Percentiles rank a stretch among this genome's conserved stretches.
Conservation (phyloP, 768 basidiomycete species). For the Suillus variegatus region DNA sequence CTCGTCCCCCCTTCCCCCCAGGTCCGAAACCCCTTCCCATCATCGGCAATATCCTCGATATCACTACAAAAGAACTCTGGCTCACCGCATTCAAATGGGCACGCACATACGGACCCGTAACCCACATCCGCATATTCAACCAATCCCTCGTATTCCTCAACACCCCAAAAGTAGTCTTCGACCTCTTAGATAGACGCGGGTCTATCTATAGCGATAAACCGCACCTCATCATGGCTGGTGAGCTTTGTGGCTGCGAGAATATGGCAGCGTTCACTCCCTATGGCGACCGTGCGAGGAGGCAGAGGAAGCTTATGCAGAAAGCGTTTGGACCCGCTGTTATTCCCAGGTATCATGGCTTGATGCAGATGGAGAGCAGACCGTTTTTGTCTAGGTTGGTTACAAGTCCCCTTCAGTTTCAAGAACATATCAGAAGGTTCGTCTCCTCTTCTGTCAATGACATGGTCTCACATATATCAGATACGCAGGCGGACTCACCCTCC, state of each 20-base stretch:
- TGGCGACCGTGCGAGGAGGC: slow-evolving; percentile 60
- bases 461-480: slow-evolving; percentile 32
- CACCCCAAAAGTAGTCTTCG: slow-evolving; percentile 55
- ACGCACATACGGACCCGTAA: slow-evolving; percentile 52
- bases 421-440: slow-evolving; percentile 36
- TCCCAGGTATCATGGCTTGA: slow-evolving; percentile 56
- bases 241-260: slow-evolving; percentile 70
- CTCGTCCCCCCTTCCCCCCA: slow-evolving; percentile 49
- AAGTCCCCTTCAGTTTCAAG: slow-evolving; percentile 35
- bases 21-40: slow-evolving; percentile 68
- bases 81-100: slow-evolving; percentile 62
- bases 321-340: slow-evolving; percentile 58
- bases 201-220: slow-evolving; percentile 78
- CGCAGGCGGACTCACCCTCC: slow-evolving; percentile 54
- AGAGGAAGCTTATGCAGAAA: slow-evolving; percentile 66
- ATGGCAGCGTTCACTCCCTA: slow-evolving; percentile 75
- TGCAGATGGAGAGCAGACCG: slow-evolving; percentile 54
- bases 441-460: not conserved
- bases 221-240: slow-evolving; percentile 65
- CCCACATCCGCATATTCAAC: slow-evolving; percentile 65
- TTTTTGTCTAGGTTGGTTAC: slow-evolving; percentile 59
- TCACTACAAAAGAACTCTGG: slow-evolving; percentile 66
- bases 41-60: slow-evolving; percentile 63
- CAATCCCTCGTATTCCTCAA: slow-evolving; percentile 71
- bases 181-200: slow-evolving; percentile 71